Evolutionary conservation across 148 eudicot genomes (phyloP).

Genomic region (Polygonum aviculare): DNA sequence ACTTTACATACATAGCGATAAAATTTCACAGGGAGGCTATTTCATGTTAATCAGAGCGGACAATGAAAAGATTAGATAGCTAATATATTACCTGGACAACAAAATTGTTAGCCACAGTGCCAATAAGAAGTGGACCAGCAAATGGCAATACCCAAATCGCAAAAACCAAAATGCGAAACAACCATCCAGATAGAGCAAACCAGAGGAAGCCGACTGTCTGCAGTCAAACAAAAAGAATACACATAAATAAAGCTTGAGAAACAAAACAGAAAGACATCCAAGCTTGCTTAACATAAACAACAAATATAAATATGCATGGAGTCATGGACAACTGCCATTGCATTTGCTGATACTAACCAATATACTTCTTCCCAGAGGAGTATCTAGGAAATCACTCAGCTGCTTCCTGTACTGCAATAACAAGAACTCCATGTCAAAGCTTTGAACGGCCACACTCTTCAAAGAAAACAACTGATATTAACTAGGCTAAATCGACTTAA

Average conservation of each 20-base stretch:
- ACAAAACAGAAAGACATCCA: not conserved
- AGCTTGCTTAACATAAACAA: not conserved
- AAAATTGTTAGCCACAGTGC: conserved; percentile 65
- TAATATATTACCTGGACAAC: conserved; percentile 61
- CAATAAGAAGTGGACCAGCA: conserved; percentile 81
- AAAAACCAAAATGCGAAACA: conserved; percentile 66
- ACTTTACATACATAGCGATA: not conserved
- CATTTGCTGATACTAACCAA: conserved; percentile 39
- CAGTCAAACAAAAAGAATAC: conserved; percentile 12
- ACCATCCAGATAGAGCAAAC: conserved; percentile 97
- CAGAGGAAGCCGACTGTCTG: conserved; percentile 88
- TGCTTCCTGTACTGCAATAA: conserved; percentile 85
- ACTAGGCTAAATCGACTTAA: not conserved
- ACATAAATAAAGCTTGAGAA: not conserved
- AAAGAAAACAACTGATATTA: not conserved
- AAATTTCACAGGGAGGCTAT: not conserved
- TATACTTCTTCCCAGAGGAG: conserved; percentile 64
- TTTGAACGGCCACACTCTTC: not conserved
- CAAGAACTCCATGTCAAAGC: not conserved
- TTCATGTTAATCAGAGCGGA: not conserved
- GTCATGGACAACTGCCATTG: not conserved
- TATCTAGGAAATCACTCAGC: conserved; percentile 48
- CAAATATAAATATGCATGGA: not conserved
- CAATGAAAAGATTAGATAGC: not conserved
- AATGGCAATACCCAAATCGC: conserved; percentile 80